A percentile compares a stretch with the other conserved stretches of the same genome.
phyloP scores from a whole-genome alignment of 164 flowering plant species.

The Akebia trifoliata region DNA sequence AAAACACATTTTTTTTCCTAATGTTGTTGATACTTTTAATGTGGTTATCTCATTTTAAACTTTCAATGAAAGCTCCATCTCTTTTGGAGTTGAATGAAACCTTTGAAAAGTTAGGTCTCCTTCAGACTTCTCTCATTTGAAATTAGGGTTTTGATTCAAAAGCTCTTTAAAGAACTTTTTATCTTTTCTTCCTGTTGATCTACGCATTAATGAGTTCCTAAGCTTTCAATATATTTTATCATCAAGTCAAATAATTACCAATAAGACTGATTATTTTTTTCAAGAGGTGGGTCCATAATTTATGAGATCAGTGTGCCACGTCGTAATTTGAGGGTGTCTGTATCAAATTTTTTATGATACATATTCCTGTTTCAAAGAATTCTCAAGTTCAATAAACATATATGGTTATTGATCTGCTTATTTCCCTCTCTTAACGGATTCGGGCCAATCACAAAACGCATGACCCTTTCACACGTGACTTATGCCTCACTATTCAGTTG shows the following conservation, averaged over 20 bases:
- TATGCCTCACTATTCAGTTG: slow-evolving; percentile 5
- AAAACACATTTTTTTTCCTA: not conserved
- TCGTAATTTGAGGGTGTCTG: too few species aligned
- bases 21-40: not conserved
- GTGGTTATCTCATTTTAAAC: not conserved
- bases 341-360: too few species aligned
- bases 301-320: too few species aligned
- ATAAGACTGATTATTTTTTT: too few species aligned
- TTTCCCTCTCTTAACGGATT: slow-evolving; percentile 7
- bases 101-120: slow-evolving; percentile 4
- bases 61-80: slow-evolving; percentile 1
- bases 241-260: too few species aligned
- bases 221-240: too few species aligned
- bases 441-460: slow-evolving; percentile 11
- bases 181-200: too few species aligned
- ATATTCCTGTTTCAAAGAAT: too few species aligned
- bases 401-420: too few species aligned
- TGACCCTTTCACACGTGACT: slow-evolving; percentile 13
- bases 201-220: too few species aligned
- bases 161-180: not conserved
- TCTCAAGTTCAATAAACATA: too few species aligned
- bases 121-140: not conserved
- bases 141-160: slow-evolving; percentile 1
- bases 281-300: too few species aligned
- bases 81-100: slow-evolving; percentile 1